Conservation (phyloP, 139 green algal genomes). For the Parachlorella kessleri region DNA sequence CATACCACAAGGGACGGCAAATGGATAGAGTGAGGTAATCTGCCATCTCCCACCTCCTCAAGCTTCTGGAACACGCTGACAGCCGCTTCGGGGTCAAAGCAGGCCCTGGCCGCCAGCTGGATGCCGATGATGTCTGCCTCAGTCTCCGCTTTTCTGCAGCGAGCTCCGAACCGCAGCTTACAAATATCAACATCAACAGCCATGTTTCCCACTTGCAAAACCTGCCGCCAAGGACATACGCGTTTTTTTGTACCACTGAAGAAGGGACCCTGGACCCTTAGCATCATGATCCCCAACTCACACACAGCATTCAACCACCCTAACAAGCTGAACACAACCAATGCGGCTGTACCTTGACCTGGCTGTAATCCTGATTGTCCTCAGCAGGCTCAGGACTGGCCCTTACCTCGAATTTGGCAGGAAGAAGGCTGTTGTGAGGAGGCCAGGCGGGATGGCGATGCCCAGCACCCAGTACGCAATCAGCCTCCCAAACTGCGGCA, state of each 20-base stretch:
- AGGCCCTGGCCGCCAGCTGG: conserved; percentile 69
- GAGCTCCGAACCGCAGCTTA: neutral
- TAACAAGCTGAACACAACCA: too few species aligned
- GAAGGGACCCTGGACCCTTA: too few species aligned
- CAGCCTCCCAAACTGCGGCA: neutral
- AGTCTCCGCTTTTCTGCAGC: conserved; percentile 61
- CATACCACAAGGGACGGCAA: neutral
- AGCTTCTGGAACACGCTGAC: conserved; percentile 21
- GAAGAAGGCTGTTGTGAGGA: conserved; percentile 52
- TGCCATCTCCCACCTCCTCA: neutral
- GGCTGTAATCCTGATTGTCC: too few species aligned
- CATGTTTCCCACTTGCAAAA: too few species aligned
- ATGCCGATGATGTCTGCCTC: conserved; percentile 87
- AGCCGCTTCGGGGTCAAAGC: conserved; percentile 68
- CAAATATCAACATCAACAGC: too few species aligned
- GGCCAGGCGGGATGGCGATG: conserved; percentile 44
- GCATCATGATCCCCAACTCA: too few species aligned
- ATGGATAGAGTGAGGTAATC: neutral
- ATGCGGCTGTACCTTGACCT: too few species aligned
- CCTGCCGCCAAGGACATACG: too few species aligned
- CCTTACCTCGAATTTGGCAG: conserved; percentile 62
- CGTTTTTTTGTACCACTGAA: too few species aligned
- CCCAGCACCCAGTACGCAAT: conserved; percentile 43
- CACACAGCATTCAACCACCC: too few species aligned
- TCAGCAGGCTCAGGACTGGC: too few species aligned